phyloP scores from a whole-genome alignment of 2,329 filamentous ascomycete species.

The Aureobasidium sp. region DNA sequence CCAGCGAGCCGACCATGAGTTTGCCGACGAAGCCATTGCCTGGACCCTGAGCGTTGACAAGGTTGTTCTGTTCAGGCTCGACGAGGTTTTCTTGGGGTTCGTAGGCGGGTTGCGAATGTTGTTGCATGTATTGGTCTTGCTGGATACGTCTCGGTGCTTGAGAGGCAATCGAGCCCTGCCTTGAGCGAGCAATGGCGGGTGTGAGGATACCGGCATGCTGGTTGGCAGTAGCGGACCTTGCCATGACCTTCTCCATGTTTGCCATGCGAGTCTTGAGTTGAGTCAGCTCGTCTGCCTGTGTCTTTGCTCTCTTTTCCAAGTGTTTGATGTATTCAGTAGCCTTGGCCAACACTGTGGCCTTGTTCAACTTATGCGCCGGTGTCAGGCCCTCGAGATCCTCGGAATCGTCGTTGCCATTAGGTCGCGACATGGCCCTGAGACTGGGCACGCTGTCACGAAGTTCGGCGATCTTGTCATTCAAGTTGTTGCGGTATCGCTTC shows the following conservation, averaged over 20 bases:
- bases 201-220: conserved; percentile 18
- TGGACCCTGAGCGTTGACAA: conserved; percentile 32
- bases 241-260: conserved; percentile 60
- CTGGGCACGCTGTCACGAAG: conserved; percentile 87
- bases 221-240: conserved; percentile 17
- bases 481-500: conserved; percentile 89
- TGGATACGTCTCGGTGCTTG: conserved; percentile 14
- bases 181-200: conserved; percentile 22
- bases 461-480: conserved; percentile 95
- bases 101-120: conserved; percentile 26
- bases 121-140: conserved; percentile 28
- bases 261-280: conserved; percentile 67
- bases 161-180: conserved; percentile 9
- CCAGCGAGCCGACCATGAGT: conserved; percentile 86
- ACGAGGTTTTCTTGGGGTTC: conserved; percentile 24
- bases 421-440: conserved; percentile 68
- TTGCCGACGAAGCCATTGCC: conserved; percentile 54
- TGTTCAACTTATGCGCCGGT: conserved; percentile 90
- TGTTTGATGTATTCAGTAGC: conserved; percentile 95
- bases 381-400: conserved; percentile 62
- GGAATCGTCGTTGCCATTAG: conserved; percentile 56
- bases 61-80: conserved; percentile 30
- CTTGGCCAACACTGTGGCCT: conserved; percentile 92
- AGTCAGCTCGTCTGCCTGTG: conserved; percentile 71
- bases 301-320: conserved; percentile 81